Evolutionary conservation across 2,329 filamentous ascomycete genomes (phyloP).

Genomic region (Stagonosporopsis rhizophila): DNA sequence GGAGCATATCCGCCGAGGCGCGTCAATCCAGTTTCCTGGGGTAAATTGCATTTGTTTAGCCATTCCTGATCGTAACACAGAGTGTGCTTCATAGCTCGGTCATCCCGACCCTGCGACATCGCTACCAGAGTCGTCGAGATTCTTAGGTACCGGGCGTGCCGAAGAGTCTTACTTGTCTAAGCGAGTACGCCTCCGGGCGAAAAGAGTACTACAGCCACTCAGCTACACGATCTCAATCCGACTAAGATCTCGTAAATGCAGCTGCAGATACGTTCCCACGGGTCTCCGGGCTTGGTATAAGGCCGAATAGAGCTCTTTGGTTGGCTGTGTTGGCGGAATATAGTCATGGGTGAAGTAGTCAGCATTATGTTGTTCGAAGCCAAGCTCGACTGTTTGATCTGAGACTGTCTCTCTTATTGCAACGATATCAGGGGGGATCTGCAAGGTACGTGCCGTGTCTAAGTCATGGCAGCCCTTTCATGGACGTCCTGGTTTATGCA

Average conservation of each 20-base stretch:
- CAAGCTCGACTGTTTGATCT: not conserved
- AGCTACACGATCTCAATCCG: not conserved
- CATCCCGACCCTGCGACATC: constrained; percentile 1
- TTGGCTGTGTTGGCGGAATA: not conserved
- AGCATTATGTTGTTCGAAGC: not conserved
- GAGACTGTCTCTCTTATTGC: not conserved
- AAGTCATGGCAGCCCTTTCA: not conserved
- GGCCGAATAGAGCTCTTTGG: not conserved
- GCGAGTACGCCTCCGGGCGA: not conserved
- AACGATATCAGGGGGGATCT: not conserved
- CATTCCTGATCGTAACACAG: constrained; percentile 1
- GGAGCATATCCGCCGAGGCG: constrained; percentile 3
- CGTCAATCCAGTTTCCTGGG: constrained; percentile 10
- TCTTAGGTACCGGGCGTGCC: not conserved
- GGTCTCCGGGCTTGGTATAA: not conserved
- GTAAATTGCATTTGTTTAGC: constrained; percentile 10
- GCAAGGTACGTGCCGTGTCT: not conserved
- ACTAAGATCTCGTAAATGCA: constrained; percentile 4
- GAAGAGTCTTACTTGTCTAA: constrained; percentile 4
- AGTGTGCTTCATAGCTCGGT: not conserved
- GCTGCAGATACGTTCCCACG: not conserved
- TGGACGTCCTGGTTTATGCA: not conserved
- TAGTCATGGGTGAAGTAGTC: constrained; percentile 1
- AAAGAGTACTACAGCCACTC: not conserved
- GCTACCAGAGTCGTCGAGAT: not conserved